These are phyloP conservation scores for Ustilago crameri DNA, from an alignment of 1,284 basidiomycete genomes.

Conservation along the genomic window DNA sequence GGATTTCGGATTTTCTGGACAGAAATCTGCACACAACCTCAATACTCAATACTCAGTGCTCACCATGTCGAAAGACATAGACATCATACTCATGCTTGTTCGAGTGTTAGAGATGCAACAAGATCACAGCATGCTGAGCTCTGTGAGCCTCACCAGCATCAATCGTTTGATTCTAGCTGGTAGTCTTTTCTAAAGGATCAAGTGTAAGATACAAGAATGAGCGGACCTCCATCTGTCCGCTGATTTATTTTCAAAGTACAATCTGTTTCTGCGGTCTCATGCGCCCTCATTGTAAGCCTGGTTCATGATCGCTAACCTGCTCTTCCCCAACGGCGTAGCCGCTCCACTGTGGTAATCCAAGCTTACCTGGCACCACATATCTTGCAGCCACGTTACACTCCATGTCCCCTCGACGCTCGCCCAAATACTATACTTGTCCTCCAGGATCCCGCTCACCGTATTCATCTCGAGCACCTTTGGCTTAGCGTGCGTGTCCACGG, in stretches of 20 bases:
- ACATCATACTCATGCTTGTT: too few species aligned
- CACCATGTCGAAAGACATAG: too few species aligned
- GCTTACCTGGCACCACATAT: conserved; percentile 75
- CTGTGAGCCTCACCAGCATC: too few species aligned
- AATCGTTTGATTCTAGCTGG: too few species aligned
- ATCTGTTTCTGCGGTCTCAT: neutral
- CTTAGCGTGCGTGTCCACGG: conserved; percentile 60
- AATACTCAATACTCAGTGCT: too few species aligned
- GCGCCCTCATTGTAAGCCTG: conserved; percentile 5
- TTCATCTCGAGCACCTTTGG: conserved; percentile 65
- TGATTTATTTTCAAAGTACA: too few species aligned
- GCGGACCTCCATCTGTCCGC: neutral
- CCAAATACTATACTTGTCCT: conserved; percentile 84
- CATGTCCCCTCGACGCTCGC: conserved; percentile 85
- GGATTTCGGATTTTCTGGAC: too few species aligned
- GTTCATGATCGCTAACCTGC: conserved; percentile 37
- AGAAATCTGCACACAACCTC: too few species aligned
- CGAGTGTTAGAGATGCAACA: too few species aligned
- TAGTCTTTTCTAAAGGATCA: too few species aligned
- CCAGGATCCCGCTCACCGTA: conserved; percentile 76
- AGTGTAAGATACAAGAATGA: neutral
- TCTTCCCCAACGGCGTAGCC: conserved; percentile 47
- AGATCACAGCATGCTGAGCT: too few species aligned
- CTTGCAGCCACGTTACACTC: conserved; percentile 89
- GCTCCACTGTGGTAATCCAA: conserved; percentile 55